Percentiles rank a stretch among this genome's conserved stretches.
Evolutionary conservation across 805 yeast species (phyloP).

Genomic region (Tetrapisispora taiwanensis): DNA sequence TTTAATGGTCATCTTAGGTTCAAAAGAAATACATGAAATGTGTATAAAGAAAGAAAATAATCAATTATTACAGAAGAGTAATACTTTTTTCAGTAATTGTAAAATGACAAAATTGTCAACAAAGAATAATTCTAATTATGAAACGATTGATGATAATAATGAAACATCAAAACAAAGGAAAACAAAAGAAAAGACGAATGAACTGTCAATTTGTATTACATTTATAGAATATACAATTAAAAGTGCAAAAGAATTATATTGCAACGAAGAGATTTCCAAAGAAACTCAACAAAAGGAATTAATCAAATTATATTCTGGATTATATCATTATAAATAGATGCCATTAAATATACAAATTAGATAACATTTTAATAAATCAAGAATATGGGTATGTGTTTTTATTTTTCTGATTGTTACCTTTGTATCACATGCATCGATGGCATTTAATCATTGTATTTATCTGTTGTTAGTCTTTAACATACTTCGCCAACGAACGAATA

Average conservation of each 20-base stretch:
- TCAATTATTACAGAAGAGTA: constrained; percentile 19
- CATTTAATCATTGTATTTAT: too few species aligned
- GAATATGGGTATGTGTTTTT: too few species aligned
- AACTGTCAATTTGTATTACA: constrained; percentile 15
- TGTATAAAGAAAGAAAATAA: constrained; percentile 16
- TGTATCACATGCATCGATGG: too few species aligned
- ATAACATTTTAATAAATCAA: too few species aligned
- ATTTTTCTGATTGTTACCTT: too few species aligned
- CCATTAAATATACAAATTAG: too few species aligned
- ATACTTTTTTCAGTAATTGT: constrained; percentile 23
- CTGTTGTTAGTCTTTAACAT: too few species aligned
- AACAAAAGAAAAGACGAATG: neutral
- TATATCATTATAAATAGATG: constrained; percentile 2
- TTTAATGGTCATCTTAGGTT: constrained; percentile 28
- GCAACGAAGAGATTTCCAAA: neutral
- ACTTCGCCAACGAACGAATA: too few species aligned
- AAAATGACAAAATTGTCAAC: constrained; percentile 12
- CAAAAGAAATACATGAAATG: constrained; percentile 32
- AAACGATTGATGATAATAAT: neutral
- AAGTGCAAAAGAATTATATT: constrained; percentile 11
- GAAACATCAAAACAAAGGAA: neutral
- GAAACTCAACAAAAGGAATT: neutral
- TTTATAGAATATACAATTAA: constrained; percentile 15
- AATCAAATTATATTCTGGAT: neutral
- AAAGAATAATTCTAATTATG: constrained; percentile 4